phyloP scores from a whole-genome alignment of 1,139 yeast genomes.

The Kodamaea alishanica region DNA sequence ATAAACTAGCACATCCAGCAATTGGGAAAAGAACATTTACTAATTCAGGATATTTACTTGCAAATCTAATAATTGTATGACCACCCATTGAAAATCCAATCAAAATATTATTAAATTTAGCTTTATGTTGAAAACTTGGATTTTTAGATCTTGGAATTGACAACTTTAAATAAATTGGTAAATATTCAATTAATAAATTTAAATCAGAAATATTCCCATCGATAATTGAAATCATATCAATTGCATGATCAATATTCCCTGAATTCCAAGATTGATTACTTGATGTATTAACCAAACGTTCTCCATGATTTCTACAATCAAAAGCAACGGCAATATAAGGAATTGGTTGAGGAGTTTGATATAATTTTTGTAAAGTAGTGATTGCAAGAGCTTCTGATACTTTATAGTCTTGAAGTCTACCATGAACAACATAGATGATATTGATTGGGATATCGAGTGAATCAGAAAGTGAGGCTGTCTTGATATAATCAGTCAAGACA shows the following conservation, averaged over 20 bases:
- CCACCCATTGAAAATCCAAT: slow-evolving; percentile 63
- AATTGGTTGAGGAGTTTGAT: slow-evolving; percentile 16
- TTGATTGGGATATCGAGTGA: slow-evolving; percentile 28
- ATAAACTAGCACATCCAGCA: slow-evolving; percentile 44
- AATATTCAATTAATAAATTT: slow-evolving; percentile 42
- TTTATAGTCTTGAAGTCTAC: slow-evolving; percentile 28
- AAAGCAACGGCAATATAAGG: slow-evolving; percentile 50
- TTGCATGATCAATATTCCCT: slow-evolving; percentile 50
- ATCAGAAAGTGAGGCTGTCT: slow-evolving; percentile 11
- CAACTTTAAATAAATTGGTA: slow-evolving; percentile 44
- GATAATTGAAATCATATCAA: slow-evolving; percentile 50
- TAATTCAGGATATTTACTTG: slow-evolving; percentile 33
- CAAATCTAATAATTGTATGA: slow-evolving; percentile 51
- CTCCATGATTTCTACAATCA: slow-evolving; percentile 63
- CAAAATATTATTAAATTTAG: slow-evolving; percentile 34
- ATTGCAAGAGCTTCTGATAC: slow-evolving; percentile 33
- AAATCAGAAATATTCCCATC: slow-evolving; percentile 52
- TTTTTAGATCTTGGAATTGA: slow-evolving; percentile 20
- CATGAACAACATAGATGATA: slow-evolving; percentile 40
- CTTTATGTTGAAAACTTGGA: slow-evolving; percentile 18
- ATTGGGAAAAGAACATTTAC: slow-evolving; percentile 45
- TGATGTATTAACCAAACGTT: slow-evolving; percentile 32
- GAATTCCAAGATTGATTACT: slow-evolving; percentile 44
- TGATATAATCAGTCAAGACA: slow-evolving; percentile 24
- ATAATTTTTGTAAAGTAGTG: slow-evolving; percentile 25